phyloP scores from a whole-genome alignment of 768 basidiomycete species.

The Leccinum rimulosum region DNA sequence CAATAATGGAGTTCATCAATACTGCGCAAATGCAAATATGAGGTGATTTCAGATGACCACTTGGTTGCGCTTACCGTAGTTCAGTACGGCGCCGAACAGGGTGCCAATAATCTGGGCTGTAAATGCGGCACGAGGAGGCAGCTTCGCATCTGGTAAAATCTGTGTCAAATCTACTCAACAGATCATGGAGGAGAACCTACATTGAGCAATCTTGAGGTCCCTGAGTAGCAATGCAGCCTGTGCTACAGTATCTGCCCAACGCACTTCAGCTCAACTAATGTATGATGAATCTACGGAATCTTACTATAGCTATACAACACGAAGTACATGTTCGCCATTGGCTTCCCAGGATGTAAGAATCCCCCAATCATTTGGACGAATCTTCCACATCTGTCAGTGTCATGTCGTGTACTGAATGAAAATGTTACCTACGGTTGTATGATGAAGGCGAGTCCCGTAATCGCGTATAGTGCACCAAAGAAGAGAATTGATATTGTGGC shows the following conservation, averaged over 20 bases:
- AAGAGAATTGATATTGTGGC: slow-evolving; percentile 52
- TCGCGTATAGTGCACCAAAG: slow-evolving; percentile 52
- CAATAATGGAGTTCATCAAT: slow-evolving; percentile 58
- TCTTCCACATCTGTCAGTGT: slow-evolving; percentile 6
- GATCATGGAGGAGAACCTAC: slow-evolving; percentile 4
- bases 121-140: slow-evolving; percentile 67
- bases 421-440: slow-evolving; percentile 25
- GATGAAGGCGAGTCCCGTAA: slow-evolving; percentile 37
- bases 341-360: slow-evolving; percentile 36
- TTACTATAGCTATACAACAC: slow-evolving; percentile 48
- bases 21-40: slow-evolving; percentile 31
- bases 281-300: slow-evolving; percentile 19
- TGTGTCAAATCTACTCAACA: slow-evolving; percentile 37
- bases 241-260: slow-evolving; percentile 45
- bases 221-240: slow-evolving; percentile 53
- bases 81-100: slow-evolving; percentile 31
- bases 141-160: slow-evolving; percentile 45
- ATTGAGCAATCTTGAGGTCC: slow-evolving; percentile 49
- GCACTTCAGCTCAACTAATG: slow-evolving; percentile 38
- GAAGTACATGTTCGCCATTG: slow-evolving; percentile 45
- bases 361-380: slow-evolving; percentile 40
- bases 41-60: slow-evolving; percentile 41
- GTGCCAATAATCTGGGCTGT: slow-evolving; percentile 49
- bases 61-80: slow-evolving; percentile 52
- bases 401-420: neutral